Percentiles rank a stretch among this genome's conserved stretches.
These are phyloP conservation scores for Adansonia digitata DNA, from an alignment of 345 rosid species.

Conservation along the genomic window DNA sequence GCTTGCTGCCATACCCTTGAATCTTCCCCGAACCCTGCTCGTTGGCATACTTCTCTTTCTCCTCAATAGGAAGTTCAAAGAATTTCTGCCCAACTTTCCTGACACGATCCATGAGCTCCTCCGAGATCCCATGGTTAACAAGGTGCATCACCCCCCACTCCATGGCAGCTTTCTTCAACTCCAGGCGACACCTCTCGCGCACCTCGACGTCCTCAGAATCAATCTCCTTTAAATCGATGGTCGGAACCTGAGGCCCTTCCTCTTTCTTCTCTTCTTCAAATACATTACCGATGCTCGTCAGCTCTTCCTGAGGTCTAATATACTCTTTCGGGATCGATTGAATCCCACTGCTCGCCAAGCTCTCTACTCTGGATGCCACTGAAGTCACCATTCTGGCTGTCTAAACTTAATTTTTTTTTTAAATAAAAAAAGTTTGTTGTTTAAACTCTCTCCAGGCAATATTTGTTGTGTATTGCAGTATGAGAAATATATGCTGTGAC, in stretches of 20 bases:
- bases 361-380: background rate
- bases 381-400: background rate
- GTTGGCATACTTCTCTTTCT: background rate
- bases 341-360: background rate
- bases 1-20: background rate
- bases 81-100: background rate
- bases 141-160: slow-evolving; percentile 4
- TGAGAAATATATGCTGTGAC: background rate
- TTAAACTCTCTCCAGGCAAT: background rate
- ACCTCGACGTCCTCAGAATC: background rate
- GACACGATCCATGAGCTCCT: background rate
- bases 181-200: background rate
- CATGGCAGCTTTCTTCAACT: background rate
- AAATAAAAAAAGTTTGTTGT: background rate
- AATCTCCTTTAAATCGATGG: background rate
- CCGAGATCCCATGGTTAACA: background rate
- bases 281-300: background rate
- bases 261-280: background rate
- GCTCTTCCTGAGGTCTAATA: background rate
- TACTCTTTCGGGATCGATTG: background rate
- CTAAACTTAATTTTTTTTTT: background rate
- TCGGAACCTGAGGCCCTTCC: slow-evolving; percentile 1
- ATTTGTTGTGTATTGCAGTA: background rate
- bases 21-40: background rate
- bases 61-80: background rate